Base-by-base conservation (phyloP, 2,329 filamentous ascomycete genomes). In the Pseudopyrenochaeta lycopersici region DNA sequence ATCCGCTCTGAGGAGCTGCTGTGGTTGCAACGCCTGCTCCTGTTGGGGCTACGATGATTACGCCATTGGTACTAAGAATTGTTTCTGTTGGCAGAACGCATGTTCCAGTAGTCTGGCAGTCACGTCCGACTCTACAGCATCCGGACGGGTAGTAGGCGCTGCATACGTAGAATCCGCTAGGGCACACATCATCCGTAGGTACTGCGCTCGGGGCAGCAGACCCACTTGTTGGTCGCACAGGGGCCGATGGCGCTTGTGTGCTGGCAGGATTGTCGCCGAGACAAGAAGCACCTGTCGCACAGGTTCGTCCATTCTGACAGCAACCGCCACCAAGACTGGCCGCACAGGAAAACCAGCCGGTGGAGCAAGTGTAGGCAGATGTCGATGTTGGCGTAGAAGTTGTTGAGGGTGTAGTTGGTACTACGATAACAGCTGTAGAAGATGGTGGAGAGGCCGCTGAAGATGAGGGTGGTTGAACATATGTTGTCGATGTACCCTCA, bases 81-180 rank as follows among this genome's bases (percentile, higher is more conserved):
- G 87, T 90, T 1, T 79, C 83, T 7, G 81, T 67, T 0, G 68
- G 73, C 0, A 81, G 78, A 0, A 91, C 90, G 67, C 94, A 98
- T 6, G 89, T 90, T 0, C 72, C 72, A 0, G 90, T 90, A 0
- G 88, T 89, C 54, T 89, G 85, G 77, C 94, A 98, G 77, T 96
- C 85, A 17, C 93, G 86, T 1, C 92, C 93, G 0, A 91, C 92
- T 52, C 90, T 90, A 77, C 94, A 98, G 79, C 94, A 98, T 17
- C 92, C 92, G 12, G 90, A 92, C 1, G 84, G 80, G 54, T 93
- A 91, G 54, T 88, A 87, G 1, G 94, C 94, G 2, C 88, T 85
- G 76, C 94, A 98, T 45, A 91, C 89, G 75, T 98, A 98, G 80
- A 93, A 98, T 2, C 93, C 93, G 0, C 89, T 93, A 0, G 94